These are phyloP conservation scores for Sordaria brevicollis DNA, from an alignment of 495 filamentous ascomycete genomes.

Conservation along the genomic window DNA sequence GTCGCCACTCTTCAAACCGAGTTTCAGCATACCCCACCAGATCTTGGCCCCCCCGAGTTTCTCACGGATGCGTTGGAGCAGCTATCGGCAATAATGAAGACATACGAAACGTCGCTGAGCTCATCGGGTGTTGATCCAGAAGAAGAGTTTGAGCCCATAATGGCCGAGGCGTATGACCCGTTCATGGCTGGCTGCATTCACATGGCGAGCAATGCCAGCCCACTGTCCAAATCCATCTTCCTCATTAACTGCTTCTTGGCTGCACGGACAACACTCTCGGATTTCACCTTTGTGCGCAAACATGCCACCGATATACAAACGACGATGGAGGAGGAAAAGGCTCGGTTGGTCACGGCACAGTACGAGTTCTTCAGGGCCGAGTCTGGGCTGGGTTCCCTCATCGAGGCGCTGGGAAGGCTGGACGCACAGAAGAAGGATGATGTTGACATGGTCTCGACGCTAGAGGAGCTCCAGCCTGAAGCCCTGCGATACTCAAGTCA, in stretches of 20 bases:
- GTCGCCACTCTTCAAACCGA: slow-evolving; percentile 63
- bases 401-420: slow-evolving; percentile 44
- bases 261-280: slow-evolving; percentile 37
- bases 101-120: slow-evolving; percentile 70
- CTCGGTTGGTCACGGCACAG: slow-evolving; percentile 46
- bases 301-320: slow-evolving; percentile 36
- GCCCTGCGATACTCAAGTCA: slow-evolving; percentile 58
- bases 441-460: slow-evolving; percentile 22
- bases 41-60: slow-evolving; percentile 76
- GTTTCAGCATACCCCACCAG: slow-evolving; percentile 49
- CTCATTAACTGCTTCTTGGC: slow-evolving; percentile 69
- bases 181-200: slow-evolving; percentile 66
- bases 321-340: slow-evolving; percentile 28
- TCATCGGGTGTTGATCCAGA: slow-evolving; percentile 39
- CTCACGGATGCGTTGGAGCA: slow-evolving; percentile 68
- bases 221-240: slow-evolving; percentile 60
- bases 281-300: slow-evolving; percentile 44
- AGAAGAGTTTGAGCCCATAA: slow-evolving; percentile 64
- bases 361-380: slow-evolving; percentile 58
- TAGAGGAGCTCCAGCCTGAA: slow-evolving; percentile 50
- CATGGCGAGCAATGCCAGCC: slow-evolving; percentile 49
- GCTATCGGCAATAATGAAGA: slow-evolving; percentile 64
- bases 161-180: slow-evolving; percentile 75
- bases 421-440: slow-evolving; percentile 24
- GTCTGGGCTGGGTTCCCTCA: slow-evolving; percentile 63